phyloP scores from a whole-genome alignment of 176 grass and related monocot species.

The Aegilops bicornis region DNA sequence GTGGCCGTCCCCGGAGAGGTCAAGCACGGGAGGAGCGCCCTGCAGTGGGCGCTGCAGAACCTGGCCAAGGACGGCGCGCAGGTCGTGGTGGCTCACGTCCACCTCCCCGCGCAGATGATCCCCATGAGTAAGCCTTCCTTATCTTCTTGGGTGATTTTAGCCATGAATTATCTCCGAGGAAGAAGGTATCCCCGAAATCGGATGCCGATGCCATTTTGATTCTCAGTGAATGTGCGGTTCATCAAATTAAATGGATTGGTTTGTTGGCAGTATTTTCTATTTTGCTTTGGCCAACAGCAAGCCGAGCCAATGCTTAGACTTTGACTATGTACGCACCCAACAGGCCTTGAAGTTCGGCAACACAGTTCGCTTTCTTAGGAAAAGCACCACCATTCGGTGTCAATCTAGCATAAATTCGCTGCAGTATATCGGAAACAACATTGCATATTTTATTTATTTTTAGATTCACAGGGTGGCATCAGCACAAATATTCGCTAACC shows the following conservation, averaged over 20 bases:
- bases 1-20: slow-evolving; percentile 56
- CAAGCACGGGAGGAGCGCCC: slow-evolving; percentile 46
- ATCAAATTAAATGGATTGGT: neutral
- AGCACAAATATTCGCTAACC: neutral
- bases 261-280: neutral
- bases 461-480: neutral
- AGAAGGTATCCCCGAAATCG: neutral
- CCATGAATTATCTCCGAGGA: neutral
- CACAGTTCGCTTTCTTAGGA: neutral
- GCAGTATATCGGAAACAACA: neutral
- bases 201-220: neutral
- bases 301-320: neutral
- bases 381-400: neutral
- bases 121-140: slow-evolving; percentile 50
- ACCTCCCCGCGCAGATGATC: slow-evolving; percentile 45
- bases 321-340: neutral
- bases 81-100: slow-evolving; percentile 57
- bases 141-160: neutral
- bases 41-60: slow-evolving; percentile 68
- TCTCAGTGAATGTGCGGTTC: neutral
- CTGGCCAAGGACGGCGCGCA: slow-evolving; percentile 28
- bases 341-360: neutral
- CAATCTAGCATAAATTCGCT: neutral
- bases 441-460: neutral
- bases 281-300: neutral